Conservation (phyloP, 1,284 basidiomycete species). For the Naganishia sp. region DNA sequence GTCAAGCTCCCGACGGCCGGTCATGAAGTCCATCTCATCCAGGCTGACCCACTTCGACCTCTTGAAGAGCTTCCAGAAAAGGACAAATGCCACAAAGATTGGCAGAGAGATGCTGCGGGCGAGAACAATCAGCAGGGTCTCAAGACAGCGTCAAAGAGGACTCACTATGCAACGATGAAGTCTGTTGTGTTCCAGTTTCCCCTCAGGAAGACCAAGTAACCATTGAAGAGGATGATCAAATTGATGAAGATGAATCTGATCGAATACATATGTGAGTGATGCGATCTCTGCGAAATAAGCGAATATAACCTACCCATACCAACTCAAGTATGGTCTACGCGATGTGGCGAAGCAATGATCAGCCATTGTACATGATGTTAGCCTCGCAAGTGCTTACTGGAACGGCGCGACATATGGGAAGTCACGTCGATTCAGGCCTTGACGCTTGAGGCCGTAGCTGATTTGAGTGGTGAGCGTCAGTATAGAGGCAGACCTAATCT, state of each 20-base stretch:
- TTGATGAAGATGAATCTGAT: conserved; percentile 43
- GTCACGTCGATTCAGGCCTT: conserved; percentile 61
- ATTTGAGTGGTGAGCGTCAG: too few relatives aligned
- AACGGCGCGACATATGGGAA: conserved; percentile 63
- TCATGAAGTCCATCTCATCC: conserved; percentile 64
- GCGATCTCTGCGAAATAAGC: not conserved
- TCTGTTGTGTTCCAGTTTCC: conserved; percentile 57
- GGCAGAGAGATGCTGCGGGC: conserved; percentile 56
- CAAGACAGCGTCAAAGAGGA: conserved; percentile 29
- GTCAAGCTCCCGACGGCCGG: conserved; percentile 64
- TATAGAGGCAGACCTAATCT: not conserved
- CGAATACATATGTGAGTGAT: not conserved
- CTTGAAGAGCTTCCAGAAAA: conserved; percentile 63
- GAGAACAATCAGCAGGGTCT: conserved; percentile 3
- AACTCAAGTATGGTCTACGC: conserved; percentile 27
- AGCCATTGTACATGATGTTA: too few relatives aligned
- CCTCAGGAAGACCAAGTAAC: conserved; percentile 61
- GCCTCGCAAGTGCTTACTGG: conserved; percentile 44
- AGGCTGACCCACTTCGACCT: conserved; percentile 60
- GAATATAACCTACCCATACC: conserved; percentile 28
- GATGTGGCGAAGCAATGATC: too few relatives aligned
- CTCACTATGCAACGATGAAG: conserved; percentile 54
- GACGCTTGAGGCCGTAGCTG: conserved; percentile 60
- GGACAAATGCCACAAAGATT: conserved; percentile 62
- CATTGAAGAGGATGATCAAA: conserved; percentile 43